These are phyloP conservation scores for Aegilops bicornis DNA, from an alignment of 176 grass and related monocot genomes.

Conservation along the genomic window DNA sequence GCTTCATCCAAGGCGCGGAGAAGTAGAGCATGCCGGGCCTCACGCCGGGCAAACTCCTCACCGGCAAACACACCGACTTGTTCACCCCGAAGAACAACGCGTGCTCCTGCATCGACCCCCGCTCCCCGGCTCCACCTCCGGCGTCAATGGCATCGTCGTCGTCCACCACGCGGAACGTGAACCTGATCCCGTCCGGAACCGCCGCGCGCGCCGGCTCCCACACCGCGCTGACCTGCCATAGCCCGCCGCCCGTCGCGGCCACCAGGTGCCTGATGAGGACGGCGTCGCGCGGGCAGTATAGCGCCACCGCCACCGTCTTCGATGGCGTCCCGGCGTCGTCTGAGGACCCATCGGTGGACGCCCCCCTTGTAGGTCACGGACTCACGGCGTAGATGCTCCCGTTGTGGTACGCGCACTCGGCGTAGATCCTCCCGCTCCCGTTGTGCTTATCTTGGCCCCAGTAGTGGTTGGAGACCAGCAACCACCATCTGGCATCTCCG, in stretches of 20 bases:
- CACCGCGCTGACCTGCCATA: not conserved
- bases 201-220: not conserved
- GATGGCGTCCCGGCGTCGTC: not conserved
- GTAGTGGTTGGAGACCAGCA: not conserved
- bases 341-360: not conserved
- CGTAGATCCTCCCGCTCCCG: not conserved
- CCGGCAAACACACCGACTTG: not conserved
- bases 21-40: conserved; percentile 15
- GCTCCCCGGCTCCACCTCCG: not conserved
- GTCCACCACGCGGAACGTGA: not conserved
- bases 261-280: conserved; percentile 7
- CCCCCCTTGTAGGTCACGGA: not conserved
- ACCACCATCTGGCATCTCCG: not conserved
- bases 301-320: not conserved
- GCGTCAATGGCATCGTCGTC: not conserved
- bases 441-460: not conserved
- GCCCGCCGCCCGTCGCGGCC: not conserved
- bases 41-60: not conserved
- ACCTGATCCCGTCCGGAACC: not conserved
- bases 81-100: conserved; percentile 23
- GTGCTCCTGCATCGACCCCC: not conserved
- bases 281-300: not conserved
- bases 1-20: not conserved
- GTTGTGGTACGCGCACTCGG: conserved; percentile 5
- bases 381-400: not conserved